Percentiles rank a stretch among this genome's conserved stretches.
Conservation (phyloP, 164 flowering plant species). For the Aristolochia fimbriata region DNA sequence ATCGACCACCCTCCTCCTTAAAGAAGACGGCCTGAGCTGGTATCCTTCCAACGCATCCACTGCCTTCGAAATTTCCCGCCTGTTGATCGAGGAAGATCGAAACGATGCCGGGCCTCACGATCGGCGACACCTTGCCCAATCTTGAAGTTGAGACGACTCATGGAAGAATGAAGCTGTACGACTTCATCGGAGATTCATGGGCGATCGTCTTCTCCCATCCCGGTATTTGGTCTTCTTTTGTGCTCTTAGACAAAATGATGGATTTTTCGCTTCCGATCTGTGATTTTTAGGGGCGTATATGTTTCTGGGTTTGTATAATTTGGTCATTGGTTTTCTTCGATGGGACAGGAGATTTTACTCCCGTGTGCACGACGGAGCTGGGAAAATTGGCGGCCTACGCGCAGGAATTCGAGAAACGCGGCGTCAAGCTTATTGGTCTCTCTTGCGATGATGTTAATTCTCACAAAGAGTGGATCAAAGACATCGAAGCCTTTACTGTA, state of each 20-base stretch:
- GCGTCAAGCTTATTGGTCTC: conserved; percentile 72
- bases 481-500: conserved; percentile 68
- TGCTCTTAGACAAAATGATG: too few relatives aligned
- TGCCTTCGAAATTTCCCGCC: too few relatives aligned
- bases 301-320: not conserved
- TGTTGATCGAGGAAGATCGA: too few relatives aligned
- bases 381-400: conserved; percentile 56
- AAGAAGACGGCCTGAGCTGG: too few relatives aligned
- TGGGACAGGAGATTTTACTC: conserved; percentile 62
- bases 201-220: conserved; percentile 78
- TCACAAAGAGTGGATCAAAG: conserved; percentile 69
- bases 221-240: conserved; percentile 17
- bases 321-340: not conserved
- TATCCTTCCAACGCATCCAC: too few relatives aligned
- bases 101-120: conserved; percentile 67
- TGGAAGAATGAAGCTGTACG: conserved; percentile 57
- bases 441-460: conserved; percentile 63
- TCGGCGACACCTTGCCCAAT: conserved; percentile 74
- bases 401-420: conserved; percentile 41
- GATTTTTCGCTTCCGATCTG: too few relatives aligned
- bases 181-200: conserved; percentile 44
- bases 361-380: conserved; percentile 85
- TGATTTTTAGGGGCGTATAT: too few relatives aligned
- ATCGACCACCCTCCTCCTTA: too few relatives aligned
- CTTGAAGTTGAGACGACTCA: conserved; percentile 63